phyloP scores from a whole-genome alignment of 805 yeast genomes.

The Cyberlindnera samutprakarnensis region DNA sequence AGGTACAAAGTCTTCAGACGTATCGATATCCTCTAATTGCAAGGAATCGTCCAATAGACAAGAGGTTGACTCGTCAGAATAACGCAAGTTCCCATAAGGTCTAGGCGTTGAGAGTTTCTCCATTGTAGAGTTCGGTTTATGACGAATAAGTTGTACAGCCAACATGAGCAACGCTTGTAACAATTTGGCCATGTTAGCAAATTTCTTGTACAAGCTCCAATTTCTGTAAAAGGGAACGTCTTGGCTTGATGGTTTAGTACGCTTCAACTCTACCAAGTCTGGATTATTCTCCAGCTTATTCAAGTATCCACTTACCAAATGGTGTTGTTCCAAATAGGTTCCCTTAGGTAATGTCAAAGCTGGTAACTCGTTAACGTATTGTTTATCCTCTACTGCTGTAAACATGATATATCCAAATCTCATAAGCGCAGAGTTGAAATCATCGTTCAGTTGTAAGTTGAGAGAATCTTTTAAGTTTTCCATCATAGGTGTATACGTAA shows the following conservation, averaged over 20 bases:
- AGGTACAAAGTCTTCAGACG: conserved; percentile 25
- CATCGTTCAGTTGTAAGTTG: conserved; percentile 41
- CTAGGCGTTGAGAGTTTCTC: too few species aligned
- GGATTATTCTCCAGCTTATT: conserved; percentile 21
- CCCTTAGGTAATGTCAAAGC: conserved; percentile 37
- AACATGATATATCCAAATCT: conserved; percentile 57
- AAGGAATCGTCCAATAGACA: neutral
- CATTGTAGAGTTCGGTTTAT: too few species aligned
- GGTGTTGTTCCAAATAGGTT: conserved; percentile 46
- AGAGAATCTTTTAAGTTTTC: conserved; percentile 31
- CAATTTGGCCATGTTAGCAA: conserved; percentile 8
- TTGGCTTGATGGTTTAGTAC: neutral
- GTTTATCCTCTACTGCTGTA: conserved; percentile 59
- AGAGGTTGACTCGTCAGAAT: neutral
- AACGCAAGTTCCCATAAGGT: too few species aligned
- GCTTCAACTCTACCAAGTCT: conserved; percentile 3
- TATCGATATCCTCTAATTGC: conserved; percentile 12
- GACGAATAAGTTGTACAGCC: conserved; percentile 5
- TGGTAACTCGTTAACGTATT: conserved; percentile 54
- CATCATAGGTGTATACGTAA: conserved; percentile 28
- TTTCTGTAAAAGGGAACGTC: conserved; percentile 1
- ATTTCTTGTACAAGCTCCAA: conserved; percentile 11
- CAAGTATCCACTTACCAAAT: conserved; percentile 17
- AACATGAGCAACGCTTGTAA: conserved; percentile 4
- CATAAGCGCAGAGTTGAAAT: conserved; percentile 55